Evolutionary conservation across 257 asterid genomes (phyloP), one percentile per base, ranked within the genome.

Genomic region (Plantago elongata): DNA sequence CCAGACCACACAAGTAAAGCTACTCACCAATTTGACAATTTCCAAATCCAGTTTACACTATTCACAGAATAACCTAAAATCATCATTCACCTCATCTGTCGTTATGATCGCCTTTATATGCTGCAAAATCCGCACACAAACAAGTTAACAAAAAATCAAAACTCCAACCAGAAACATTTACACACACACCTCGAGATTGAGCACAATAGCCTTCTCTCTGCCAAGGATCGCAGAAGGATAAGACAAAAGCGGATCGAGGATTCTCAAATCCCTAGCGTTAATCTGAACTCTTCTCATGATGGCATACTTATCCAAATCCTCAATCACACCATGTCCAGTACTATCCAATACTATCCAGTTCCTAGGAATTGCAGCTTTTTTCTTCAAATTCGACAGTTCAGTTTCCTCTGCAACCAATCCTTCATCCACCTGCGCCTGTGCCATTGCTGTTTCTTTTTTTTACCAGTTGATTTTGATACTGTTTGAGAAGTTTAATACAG

Each of bases 61-160:
- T 22, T 22, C 27, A 22, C 27, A 1, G 27, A 22, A 22, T 22
- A 1, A 22, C 27, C 27, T 22, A 22, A 22, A 22, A 22, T 22
- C 27, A 22, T 22, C 27, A 22, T 43, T 68, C 62, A 90, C 98
- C 99, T 84, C 91, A 45, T 84, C 85, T 37, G 93, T 64, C 0
- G 99, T 92, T 51, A 92, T 84, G 15, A 92, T 89, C 43, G 99
- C 99, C 74, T 92, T 92, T 76, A 92, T 89, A 63, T 92, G 97
- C 97, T 92, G 93, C 78, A 72, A 73, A 1, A 64, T n/a, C 9
- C 38, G 50, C 2, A 14, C 45, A 13, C 6, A 13, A 47, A 9
- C 2, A 64, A 22, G 12, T 49, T 9, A 17, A 67, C 13, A 61
- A 9, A 22, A 22, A 45, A 40, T 42, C 13, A 16, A n/a, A 3